Base-by-base conservation (phyloP, 2,329 filamentous ascomycete genomes). In the Diplodia scrobiculata region DNA sequence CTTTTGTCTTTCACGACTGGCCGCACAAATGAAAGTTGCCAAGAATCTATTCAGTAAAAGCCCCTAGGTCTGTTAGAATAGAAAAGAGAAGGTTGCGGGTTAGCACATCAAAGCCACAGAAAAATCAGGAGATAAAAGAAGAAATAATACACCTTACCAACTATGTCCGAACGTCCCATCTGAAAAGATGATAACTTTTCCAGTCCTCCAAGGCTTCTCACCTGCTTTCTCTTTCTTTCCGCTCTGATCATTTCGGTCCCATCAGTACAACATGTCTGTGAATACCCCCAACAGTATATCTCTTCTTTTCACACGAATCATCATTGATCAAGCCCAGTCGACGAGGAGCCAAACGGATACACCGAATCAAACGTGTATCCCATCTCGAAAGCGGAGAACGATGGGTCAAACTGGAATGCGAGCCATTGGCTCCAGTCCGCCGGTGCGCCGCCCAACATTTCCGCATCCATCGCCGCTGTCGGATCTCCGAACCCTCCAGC, bases 371-470 rank as follows among this genome's bases (percentile, higher is more conserved):
- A 45, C 13, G 55, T n/a, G 29, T 55, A 58, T 0, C 52, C 52
- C 29, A 55, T 58, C 29, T 65, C 63, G 19, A 65, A 65, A 9
- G 52, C 63, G 19, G 63, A 50, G 32, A 65, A 50, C 1, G 38
- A 55, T 1, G 63, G 63, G 14, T 65, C 63, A 3, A 65, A 48
- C 27, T 65, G 63, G n/a, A 65, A 65, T 3, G 63, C 63, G 29
- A 65, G 21, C 63, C 63, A 65, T 10, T 58, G 51, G 7, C 63
- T 65, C 63, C 63, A 65, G 25, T 65, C 63, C 32, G 58, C 29
- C 19, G 58, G 58, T 7, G 25, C 45, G 5, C 58, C 58, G 10
- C 41, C 41, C 10, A 50, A 11, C 21, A 21, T 34, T 0, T 62
- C 58, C 29, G 58, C 25, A 25, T 50, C 58, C 58, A 62, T 62